Base-by-base conservation (phyloP, 2,329 filamentous ascomycete genomes). In the Clonostachys rosea region DNA sequence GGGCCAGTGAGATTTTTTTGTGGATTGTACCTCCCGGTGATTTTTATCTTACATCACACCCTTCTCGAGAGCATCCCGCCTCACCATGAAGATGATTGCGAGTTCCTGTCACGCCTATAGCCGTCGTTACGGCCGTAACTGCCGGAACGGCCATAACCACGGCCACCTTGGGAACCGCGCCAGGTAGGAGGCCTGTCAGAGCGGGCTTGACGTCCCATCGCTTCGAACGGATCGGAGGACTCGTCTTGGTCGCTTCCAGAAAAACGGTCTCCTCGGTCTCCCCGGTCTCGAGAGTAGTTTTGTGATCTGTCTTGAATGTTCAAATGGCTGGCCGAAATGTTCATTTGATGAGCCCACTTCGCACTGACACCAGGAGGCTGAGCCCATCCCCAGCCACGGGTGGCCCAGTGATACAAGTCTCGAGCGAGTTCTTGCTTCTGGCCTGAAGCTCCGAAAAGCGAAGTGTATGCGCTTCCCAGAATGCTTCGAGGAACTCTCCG, bases 381-480 rank as follows among this genome's bases (percentile, higher is more conserved):
- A 0, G 61, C 45, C 70, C 76, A 72, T 39, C 79, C 78, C 71
- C 79, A 79, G 17, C 71, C 78, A 14, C 68, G 58, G 17, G 59
- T 56, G 42, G 69, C 65, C 69, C 81, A 77, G n/a, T 68, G 59
- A 59, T 84, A 84, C 52, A 85, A 62, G 17, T 73, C 67, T 5
- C 71, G 56, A 16, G 82, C 66, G 8, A 76, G 54, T 3, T 60
- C 57, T 13, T 64, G 59, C 43, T 64, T 59, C 59, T 72, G 52
- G 30, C 51, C 61, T 54, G 67, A 75, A 40, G 68, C 69, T 46
- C 83, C 81, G 40, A 88, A 74, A 42, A 80, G 62, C 9, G 79
- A 76, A 16, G 68, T 62, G 65, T 89, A 90, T 0, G 75, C 70
- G 5, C 60, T 55, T 8, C 59, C 59, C 14, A 70, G 56, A 9